These are phyloP conservation scores for Diaporthe sp. DNA, from an alignment of 2,329 filamentous ascomycete species.

Conservation along the genomic window DNA sequence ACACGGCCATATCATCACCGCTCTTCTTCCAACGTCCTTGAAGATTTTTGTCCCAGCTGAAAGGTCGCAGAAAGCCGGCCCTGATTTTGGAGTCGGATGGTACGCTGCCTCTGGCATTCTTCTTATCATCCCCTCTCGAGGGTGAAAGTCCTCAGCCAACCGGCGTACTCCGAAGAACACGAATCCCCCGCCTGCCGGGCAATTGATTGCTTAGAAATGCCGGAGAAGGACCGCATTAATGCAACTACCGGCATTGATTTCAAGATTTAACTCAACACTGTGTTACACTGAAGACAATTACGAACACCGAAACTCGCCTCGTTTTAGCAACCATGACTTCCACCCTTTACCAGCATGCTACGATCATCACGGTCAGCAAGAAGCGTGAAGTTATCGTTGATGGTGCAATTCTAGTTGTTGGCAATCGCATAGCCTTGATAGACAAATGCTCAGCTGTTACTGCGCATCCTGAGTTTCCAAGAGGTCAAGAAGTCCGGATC, in stretches of 20 bases:
- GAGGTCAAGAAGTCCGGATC: conserved; percentile 16
- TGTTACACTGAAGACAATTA: conserved; percentile 12
- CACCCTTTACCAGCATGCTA: conserved; percentile 57
- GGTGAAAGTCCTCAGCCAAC: not conserved
- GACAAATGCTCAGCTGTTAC: conserved; percentile 47
- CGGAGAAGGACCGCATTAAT: conserved; percentile 10
- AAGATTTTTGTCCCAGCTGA: not conserved
- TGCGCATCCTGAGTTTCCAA: conserved; percentile 38
- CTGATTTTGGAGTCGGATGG: not conserved
- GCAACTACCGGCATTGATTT: conserved; percentile 10
- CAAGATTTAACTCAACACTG: conserved; percentile 19
- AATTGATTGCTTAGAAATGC: conserved; percentile 14
- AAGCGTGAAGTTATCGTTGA: conserved; percentile 56
- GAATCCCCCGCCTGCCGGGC: conserved; percentile 5
- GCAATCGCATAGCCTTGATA: conserved; percentile 53
- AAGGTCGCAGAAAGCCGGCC: not conserved
- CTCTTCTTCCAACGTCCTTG: not conserved
- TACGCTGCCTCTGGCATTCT: conserved; percentile 9
- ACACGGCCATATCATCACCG: not conserved
- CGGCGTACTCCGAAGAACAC: conserved; percentile 15
- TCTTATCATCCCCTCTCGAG: conserved; percentile 9
- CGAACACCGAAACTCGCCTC: not conserved
- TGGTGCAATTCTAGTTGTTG: conserved; percentile 55
- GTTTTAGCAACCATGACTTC: conserved; percentile 15
- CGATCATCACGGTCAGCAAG: conserved; percentile 62